These are phyloP conservation scores for Aspergillus neotritici DNA, from an alignment of 2,329 filamentous ascomycete genomes.

Conservation along the genomic window DNA sequence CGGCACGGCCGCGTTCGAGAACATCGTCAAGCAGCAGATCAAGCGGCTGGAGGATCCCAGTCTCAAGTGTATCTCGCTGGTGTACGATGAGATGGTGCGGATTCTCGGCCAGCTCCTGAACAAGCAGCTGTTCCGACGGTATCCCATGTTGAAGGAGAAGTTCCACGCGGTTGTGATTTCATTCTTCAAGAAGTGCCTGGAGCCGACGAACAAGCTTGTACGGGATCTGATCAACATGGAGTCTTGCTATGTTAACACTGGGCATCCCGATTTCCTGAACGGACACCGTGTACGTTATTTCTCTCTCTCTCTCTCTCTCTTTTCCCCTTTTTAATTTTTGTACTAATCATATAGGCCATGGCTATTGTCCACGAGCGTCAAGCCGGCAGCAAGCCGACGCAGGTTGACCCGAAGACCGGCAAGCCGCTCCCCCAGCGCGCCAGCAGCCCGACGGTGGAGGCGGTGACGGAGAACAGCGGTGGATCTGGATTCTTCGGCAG, in stretches of 20 bases:
- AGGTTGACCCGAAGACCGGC: slow-evolving; percentile 97
- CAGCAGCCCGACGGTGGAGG: slow-evolving; percentile 66
- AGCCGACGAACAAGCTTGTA: slow-evolving; percentile 96
- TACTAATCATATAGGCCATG: slow-evolving; percentile 62
- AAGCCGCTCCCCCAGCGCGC: slow-evolving; percentile 81
- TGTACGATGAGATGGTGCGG: slow-evolving; percentile 94
- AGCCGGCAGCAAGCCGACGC: slow-evolving; percentile 72
- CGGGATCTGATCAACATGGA: slow-evolving; percentile 92
- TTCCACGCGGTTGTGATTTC: slow-evolving; percentile 85
- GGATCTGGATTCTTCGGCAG: slow-evolving; percentile 87
- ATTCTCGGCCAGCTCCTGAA: slow-evolving; percentile 84
- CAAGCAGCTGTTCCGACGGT: slow-evolving; percentile 86
- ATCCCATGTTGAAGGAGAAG: slow-evolving; percentile 94
- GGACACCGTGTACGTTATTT: slow-evolving; percentile 77
- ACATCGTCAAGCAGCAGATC: slow-evolving; percentile 98
- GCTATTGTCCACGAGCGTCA: slow-evolving; percentile 94
- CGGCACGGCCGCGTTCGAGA: slow-evolving; percentile 93
- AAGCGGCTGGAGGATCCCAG: slow-evolving; percentile 93
- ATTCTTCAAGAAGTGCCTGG: slow-evolving; percentile 98
- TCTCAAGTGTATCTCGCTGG: slow-evolving; percentile 92
- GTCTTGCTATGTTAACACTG: slow-evolving; percentile 95
- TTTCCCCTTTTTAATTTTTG: too few species aligned
- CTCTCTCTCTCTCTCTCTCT: not conserved
- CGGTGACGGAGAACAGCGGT: slow-evolving; percentile 50
- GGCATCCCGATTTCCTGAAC: slow-evolving; percentile 95